Conservation (phyloP, 371 early-diverging fungal genomes). For the Batrachochytrium dendrobatidis region DNA sequence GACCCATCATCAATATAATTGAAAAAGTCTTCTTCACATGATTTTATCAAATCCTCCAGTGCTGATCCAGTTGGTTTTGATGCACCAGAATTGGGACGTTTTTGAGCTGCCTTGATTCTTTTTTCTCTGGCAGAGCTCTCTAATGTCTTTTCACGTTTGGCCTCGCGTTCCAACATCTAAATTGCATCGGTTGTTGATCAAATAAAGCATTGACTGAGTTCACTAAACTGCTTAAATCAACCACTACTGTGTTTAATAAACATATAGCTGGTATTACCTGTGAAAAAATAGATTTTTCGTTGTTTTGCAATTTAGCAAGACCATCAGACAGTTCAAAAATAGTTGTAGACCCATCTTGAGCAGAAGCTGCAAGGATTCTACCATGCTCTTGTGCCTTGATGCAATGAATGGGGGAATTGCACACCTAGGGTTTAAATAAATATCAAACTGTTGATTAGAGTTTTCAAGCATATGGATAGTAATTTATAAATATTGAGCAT, state of each 20-base stretch:
- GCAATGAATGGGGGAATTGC: slow-evolving; percentile 40
- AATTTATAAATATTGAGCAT: no score
- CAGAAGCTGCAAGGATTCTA: slow-evolving; percentile 37
- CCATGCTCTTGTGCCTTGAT: slow-evolving; percentile 51
- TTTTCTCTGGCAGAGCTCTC: slow-evolving; percentile 44
- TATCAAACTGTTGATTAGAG: no score
- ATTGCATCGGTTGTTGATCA: slow-evolving; percentile 9
- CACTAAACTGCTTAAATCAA: no score
- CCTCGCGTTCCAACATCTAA: slow-evolving; percentile 57
- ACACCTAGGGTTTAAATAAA: slow-evolving; percentile 24
- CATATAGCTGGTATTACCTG: slow-evolving; percentile 26
- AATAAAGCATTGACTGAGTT: no score
- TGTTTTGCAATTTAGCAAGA: slow-evolving; percentile 32
- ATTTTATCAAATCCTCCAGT: slow-evolving; percentile 34
- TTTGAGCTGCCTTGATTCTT: slow-evolving; percentile 45
- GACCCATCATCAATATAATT: slow-evolving; percentile 33
- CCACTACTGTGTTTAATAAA: neutral
- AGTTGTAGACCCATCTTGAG: slow-evolving; percentile 44
- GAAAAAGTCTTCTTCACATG: slow-evolving; percentile 42
- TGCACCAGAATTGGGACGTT: slow-evolving; percentile 34
- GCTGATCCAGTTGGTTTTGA: slow-evolving; percentile 24
- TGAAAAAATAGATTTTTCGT: slow-evolving; percentile 45
- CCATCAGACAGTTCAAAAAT: slow-evolving; percentile 44
- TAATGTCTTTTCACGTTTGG: slow-evolving; percentile 50
- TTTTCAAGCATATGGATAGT: no score